Percentiles rank a stretch among this genome's conserved stretches.
phyloP scores from a whole-genome alignment of 352 stramenopile genomes.

The Phytopythium kandeliae region DNA sequence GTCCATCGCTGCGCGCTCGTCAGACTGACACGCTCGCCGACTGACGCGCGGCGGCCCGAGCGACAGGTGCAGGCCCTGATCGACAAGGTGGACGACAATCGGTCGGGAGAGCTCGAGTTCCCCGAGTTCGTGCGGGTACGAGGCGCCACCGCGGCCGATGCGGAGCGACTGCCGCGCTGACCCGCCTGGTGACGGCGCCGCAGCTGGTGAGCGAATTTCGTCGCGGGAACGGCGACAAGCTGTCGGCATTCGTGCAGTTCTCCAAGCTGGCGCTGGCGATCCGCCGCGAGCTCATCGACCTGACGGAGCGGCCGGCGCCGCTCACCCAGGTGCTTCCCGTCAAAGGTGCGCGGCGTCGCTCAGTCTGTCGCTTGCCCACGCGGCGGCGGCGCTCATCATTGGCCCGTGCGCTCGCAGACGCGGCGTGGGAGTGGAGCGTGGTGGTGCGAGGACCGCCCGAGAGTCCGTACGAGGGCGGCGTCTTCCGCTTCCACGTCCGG shows the following conservation, averaged over 20 bases:
- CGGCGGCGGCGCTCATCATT: no score
- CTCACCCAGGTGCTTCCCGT: conserved; percentile 21
- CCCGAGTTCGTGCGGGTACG: conserved; percentile 60
- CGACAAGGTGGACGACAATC: conserved; percentile 68
- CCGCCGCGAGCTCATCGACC: conserved; percentile 33
- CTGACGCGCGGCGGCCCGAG: no score
- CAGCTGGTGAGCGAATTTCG: conserved; percentile 65
- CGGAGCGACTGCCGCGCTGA: no score
- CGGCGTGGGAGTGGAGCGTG: conserved; percentile 48
- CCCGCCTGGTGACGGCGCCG: no score
- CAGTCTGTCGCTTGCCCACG: no score
- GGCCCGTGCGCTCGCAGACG: conserved; percentile 15
- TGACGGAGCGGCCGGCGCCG: conserved; percentile 22
- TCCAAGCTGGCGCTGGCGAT: conserved; percentile 54
- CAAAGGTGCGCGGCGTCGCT: conserved; percentile 23
- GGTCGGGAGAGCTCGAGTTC: conserved; percentile 60
- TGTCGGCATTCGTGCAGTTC: conserved; percentile 56
- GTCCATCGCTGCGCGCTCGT: conserved; percentile 10
- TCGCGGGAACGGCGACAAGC: conserved; percentile 48
- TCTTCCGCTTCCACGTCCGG: conserved; percentile 39
- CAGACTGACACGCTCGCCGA: no score
- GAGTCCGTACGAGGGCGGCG: conserved; percentile 41
- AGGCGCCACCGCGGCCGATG: no score
- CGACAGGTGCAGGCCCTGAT: conserved; percentile 51
- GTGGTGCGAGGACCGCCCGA: conserved; percentile 19